phyloP scores from a whole-genome alignment of 169 alveolate genomes.

The Eimeria tenella region DNA sequence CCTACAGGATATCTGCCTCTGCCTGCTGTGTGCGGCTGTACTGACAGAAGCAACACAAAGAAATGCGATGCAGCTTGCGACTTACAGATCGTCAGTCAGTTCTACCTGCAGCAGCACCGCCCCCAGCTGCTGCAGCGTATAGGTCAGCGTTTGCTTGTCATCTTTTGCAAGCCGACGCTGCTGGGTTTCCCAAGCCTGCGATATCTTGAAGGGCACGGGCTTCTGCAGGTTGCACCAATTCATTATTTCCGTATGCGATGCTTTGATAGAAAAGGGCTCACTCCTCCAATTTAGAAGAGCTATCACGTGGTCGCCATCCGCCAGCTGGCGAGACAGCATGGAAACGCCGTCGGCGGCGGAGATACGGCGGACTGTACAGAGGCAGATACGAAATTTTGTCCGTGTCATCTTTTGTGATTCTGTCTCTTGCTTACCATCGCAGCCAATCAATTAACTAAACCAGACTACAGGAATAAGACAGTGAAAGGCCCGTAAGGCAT shows the following conservation, averaged over 20 bases:
- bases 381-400: not conserved
- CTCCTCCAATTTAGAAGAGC: not conserved
- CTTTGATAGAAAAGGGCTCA: not conserved
- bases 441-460: not conserved
- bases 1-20: too few species aligned
- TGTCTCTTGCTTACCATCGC: not conserved
- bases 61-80: not conserved
- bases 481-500: not conserved
- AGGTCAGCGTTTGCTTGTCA: not conserved
- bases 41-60: too few species aligned
- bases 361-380: not conserved
- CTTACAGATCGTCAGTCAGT: constrained; percentile 7
- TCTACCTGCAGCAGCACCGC: constrained; percentile 35
- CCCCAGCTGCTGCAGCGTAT: not conserved
- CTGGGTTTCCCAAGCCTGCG: constrained; percentile 11
- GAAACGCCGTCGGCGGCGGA: not conserved
- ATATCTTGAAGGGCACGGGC: not conserved
- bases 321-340: constrained; percentile 2
- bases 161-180: not conserved
- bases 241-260: not conserved
- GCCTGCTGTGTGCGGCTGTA: too few species aligned
- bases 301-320: constrained; percentile 16
- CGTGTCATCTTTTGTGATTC: too few species aligned
- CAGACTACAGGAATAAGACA: not conserved
- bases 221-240: constrained; percentile 6